Evolutionary conservation across 441 rosid genomes (phyloP), one percentile per base, ranked within the genome.

Genomic region (Euphorbia schlechtendalii): DNA sequence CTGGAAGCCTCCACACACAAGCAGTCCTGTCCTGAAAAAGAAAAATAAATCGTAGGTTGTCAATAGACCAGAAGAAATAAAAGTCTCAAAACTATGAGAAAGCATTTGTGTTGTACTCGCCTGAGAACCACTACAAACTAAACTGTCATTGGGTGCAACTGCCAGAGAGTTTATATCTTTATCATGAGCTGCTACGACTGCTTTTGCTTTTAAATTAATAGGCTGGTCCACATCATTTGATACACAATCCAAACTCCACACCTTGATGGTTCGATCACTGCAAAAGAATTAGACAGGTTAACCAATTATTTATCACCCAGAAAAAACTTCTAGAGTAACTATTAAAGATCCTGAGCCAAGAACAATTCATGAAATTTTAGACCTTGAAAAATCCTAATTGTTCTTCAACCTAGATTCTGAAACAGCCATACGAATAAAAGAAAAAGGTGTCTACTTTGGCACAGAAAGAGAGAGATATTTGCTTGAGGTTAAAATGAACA

Each of bases 121-220:
- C 94, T 87, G 93, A 52, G 99, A 94, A 68, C 96, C 98, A 77
- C 87, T 89, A 73, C 97, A 91, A 75, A 85, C 96, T 64, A 89
- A 81, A 69, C 83, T 85, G 72, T 94, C 98, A 76, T 94, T 87
- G 41, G 96, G 94, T 67, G 98, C 86, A 67, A 94, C 78, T 57
- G 96, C 98, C 71, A 91, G 71, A 0, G 96, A 87, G 80, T 90
- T 94, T 71, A 94, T 91, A 76, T 89, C 98, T 73, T 89, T 91
- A 68, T 86, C 88, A 72, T 94, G 99, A 36, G 97, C 98, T 45
- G 94, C 90, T 3, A 94, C 94, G 73, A 86, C 86, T 78, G 97
- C 92, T 82, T 86, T 91, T 56, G 88, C 78, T 80, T 86, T 94
- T 80, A 94, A 83, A 78, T 73, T 73, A 66, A 76, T 59, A 61